Base-by-base conservation (phyloP, 2,329 filamentous ascomycete genomes). In the Ceratocystis harringtonii region DNA sequence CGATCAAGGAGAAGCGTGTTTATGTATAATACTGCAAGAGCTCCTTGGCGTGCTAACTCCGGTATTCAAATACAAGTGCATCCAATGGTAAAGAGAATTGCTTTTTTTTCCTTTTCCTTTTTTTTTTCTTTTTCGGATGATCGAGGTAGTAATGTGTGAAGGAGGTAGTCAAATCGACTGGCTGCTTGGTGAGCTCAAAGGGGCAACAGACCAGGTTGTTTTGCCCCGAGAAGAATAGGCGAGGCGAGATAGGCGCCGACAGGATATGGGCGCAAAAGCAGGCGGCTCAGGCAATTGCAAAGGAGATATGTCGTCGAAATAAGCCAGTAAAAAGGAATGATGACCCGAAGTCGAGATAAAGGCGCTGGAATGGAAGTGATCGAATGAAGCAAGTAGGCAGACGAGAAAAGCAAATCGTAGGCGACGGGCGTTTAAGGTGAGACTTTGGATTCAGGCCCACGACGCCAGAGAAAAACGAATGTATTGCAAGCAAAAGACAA, bases 281-380 rank as follows among this genome's bases (percentile, higher is more conserved):
- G 52, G 52, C 52, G 52, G 52, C 25, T 57, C 10, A 15, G 22
- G 45, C n/a, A n/a, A 22, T 57, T 30, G 10, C 52, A 30, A 57
- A 57, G 25, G 52, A 57, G n/a, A 28, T 22, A 57, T 57, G 52
- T 57, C 52, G 52, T 57, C 52, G 52, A 57, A 57, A 57, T 57
- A 57, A 57, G 52, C 52, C 52, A 57, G 52, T 57, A 17, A 28
- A 30, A 28, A 57, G 52, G 52, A 57, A 30, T 57, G 45, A 41
- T 41, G 10, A 41, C 36, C 36, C 36, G 8, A 41, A 41, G 36
- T 41, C 36, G n/a, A 50, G n/a, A 10, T 12, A 3, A 17, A 57
- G 7, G 19, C 52, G 17, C 52, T 32, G 52, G 52, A 57, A 57
- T 57, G 52, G 10, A 22, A 57, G 30, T 57, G 52, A 57, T 28